Base-by-base conservation (phyloP, 768 basidiomycete genomes). In the Termitomyces eurrhizus region DNA sequence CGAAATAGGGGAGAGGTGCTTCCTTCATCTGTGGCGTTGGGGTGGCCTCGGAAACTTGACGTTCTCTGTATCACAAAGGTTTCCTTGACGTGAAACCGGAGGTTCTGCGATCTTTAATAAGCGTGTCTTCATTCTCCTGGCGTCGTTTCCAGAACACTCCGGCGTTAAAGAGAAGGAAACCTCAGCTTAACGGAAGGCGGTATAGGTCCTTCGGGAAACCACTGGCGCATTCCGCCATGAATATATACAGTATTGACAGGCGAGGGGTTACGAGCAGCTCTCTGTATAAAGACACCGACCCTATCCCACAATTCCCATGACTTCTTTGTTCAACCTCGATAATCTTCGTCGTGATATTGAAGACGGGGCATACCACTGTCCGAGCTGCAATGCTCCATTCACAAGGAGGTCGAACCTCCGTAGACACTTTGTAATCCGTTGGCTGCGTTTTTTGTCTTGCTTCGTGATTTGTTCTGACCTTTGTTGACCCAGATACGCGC, bases 391-490 rank as follows among this genome's bases (percentile, higher is more conserved):
- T 53, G 72, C 71, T 33, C 74, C 74, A 36, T 75, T 75, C 60
- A 75, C 74, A 12, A 68, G 74, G 55, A 64, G 74, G 59, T 75
- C 74, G 26, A 75, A 75, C 62, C 67, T 75, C 45, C 68, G 73
- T 52, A 65, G 73, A 50, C 74, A 75, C 59, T 75, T 70, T 57
- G 70, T 73, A 53, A 74, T 75, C 58, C 73, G 74, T 75, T 64
- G 65, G 72, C 64, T 14, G 18, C 35, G 4, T 12, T 41, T 49
- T 8, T 11, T 9, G 24, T 24, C n/a, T 37, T 49, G 24, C 8
- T 37, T 49, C 11, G 24, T 24, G 29, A 8, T 18, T n/a, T 29
- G 26, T 42, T 18, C 8, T 11, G 26, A 37, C 16, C 7, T 49
- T 4, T 5, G 16, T n/a, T 29, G n/a, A 32, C 21, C 18, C 39